Evolutionary conservation across 202 grass and related monocot species (phyloP), one percentile per base, ranked within the genome.

Genomic region (Saccharum hybrid): DNA sequence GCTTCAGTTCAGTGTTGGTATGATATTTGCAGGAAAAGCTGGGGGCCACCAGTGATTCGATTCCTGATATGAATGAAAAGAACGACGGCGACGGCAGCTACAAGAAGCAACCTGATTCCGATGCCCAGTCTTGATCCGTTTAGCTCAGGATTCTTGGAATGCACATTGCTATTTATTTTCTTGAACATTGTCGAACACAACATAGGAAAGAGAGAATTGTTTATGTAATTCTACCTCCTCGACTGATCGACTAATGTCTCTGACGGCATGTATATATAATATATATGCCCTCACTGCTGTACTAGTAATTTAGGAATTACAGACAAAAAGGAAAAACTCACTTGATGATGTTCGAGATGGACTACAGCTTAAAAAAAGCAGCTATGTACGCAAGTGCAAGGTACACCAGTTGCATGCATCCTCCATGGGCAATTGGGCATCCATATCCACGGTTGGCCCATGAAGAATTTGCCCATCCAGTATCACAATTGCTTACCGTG

Each of bases 41-140:
- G 11, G 80, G 69, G 23, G 80, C 60, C 6, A 48, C 26, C 10
- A 54, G 88, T 45, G 84, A 90, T 36, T 21, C 84, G 28, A 77
- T 90, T 19, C 88, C 88, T 37, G 84, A 90, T 48, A 90, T 87
- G 80, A 90, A 90, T 69, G 80, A 87, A 69, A 34, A 83, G 36
- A 75, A 83, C 2, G 84, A 57, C 26, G 33, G 80, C 1, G 86
- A 83, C 19, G 79, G 19, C 82, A 48, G 51, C 80, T 23, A 22
- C 82, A 61, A 79, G 63, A 86, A 75, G 62, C 67, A 83, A 64
- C 72, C 43, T 48, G 85, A 82, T 82, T 82, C 65, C 70, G 85
- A 82, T 8, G 42, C 79, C 56, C 71, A 61, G 7, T 11, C 72
- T 82, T 76, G 37, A 72, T 61, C 69, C 66, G 9, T 81, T 68